Evolutionary conservation across 345 rosid genomes (phyloP).

Genomic region (Aquilaria sinensis): DNA sequence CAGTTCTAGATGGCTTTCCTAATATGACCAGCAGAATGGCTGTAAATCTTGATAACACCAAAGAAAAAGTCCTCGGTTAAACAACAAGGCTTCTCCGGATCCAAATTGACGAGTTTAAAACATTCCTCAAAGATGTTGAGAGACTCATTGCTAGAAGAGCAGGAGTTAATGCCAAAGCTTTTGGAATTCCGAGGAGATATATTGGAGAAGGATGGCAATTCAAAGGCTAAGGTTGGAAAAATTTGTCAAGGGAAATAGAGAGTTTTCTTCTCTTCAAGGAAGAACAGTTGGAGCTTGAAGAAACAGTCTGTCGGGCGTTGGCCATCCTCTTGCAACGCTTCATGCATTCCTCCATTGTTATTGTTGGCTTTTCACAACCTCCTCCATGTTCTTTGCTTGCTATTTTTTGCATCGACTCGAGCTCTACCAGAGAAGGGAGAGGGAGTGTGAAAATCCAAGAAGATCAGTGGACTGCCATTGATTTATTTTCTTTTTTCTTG

Average conservation of each 20-base stretch:
- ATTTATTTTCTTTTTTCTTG: no score
- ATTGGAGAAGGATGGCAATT: constrained; percentile 1
- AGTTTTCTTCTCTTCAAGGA: constrained; percentile 24
- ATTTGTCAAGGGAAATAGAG: constrained; percentile 9
- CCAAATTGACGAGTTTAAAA: constrained; percentile 33
- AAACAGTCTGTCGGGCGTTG: constrained; percentile 16
- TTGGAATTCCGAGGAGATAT: constrained; percentile 17
- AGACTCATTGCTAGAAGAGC: constrained; percentile 34
- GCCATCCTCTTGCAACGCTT: constrained; percentile 28
- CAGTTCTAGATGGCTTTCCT: no score
- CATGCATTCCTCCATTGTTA: constrained; percentile 26
- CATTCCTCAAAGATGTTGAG: constrained; percentile 27
- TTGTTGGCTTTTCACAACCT: constrained; percentile 6
- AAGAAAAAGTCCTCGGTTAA: no score
- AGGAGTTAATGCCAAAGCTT: constrained; percentile 4
- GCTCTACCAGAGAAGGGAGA: neutral
- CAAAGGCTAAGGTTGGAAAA: neutral
- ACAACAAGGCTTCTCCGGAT: constrained; percentile 23
- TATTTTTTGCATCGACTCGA: neutral
- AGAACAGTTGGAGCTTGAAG: constrained; percentile 4
- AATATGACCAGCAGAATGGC: no score
- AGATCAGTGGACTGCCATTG: neutral
- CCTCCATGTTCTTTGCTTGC: neutral
- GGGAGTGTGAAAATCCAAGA: neutral
- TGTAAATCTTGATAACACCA: no score